Evolutionary conservation across 2,329 filamentous ascomycete species (phyloP).

Genomic region (Colletotrichum endophyticum): DNA sequence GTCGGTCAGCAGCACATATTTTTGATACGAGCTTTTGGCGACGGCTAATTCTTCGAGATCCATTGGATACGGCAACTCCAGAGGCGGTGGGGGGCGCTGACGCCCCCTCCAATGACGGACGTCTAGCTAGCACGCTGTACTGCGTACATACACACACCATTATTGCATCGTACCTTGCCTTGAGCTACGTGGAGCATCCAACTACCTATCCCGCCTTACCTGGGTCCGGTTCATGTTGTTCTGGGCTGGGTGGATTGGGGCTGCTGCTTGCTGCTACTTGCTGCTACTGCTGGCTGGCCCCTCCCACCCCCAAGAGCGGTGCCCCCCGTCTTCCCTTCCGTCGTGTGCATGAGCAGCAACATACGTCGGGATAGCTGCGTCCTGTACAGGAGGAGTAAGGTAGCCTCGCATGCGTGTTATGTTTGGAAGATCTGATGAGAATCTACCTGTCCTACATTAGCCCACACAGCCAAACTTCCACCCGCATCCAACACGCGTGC

Average conservation of each 20-base stretch:
- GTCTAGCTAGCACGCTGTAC: background rate
- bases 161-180: background rate
- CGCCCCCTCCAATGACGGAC: background rate
- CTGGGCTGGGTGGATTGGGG: background rate
- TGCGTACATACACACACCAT: background rate
- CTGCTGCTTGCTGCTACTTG: background rate
- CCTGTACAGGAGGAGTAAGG: background rate
- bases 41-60: background rate
- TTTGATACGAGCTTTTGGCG: background rate
- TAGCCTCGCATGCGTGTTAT: slow-evolving; percentile 11
- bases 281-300: background rate
- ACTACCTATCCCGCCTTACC: background rate
- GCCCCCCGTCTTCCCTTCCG: slow-evolving; percentile 9
- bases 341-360: slow-evolving; percentile 13
- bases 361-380: slow-evolving; percentile 14
- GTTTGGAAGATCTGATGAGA: slow-evolving; percentile 17
- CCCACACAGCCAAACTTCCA: background rate
- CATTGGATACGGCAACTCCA: background rate
- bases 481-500: background rate
- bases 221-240: background rate
- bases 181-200: background rate
- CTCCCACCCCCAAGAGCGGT: background rate
- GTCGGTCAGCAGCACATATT: background rate
- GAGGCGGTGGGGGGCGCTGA: background rate
- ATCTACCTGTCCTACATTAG: slow-evolving; percentile 18